A percentile compares a stretch with the other conserved stretches of the same genome.
phyloP scores from a whole-genome alignment of 768 basidiomycete genomes.

The Phaffia australis region DNA sequence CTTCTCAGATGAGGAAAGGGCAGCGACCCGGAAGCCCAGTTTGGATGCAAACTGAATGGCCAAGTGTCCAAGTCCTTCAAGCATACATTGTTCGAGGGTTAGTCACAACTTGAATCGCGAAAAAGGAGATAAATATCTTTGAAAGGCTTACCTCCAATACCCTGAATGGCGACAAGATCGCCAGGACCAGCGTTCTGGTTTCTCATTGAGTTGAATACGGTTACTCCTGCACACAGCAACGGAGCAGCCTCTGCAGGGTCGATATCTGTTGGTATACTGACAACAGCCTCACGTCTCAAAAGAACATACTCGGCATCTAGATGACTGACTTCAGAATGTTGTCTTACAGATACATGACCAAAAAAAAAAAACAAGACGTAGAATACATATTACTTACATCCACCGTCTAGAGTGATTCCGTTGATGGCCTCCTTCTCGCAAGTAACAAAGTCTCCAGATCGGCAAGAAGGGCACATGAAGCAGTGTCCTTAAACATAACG shows the following conservation, averaged over 20 bases:
- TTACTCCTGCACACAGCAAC: slow-evolving; percentile 38
- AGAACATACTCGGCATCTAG: slow-evolving; percentile 26
- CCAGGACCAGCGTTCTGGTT: slow-evolving; percentile 36
- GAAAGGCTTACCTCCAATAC: slow-evolving; percentile 29
- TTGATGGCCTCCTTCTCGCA: slow-evolving; percentile 31
- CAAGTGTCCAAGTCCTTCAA: slow-evolving; percentile 38
- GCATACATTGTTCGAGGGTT: neutral
- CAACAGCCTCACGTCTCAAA: slow-evolving; percentile 20
- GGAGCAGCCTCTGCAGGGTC: slow-evolving; percentile 27
- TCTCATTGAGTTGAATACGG: slow-evolving; percentile 34
- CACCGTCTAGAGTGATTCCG: slow-evolving; percentile 24
- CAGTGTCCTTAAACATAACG: neutral
- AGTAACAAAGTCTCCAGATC: slow-evolving; percentile 24
- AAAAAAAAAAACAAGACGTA: neutral
- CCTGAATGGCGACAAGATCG: slow-evolving; percentile 41
- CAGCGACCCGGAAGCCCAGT: slow-evolving; percentile 40
- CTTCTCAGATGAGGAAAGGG: slow-evolving; percentile 34
- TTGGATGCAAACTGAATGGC: slow-evolving; percentile 37
- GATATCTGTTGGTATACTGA: slow-evolving; percentile 17
- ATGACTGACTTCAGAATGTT: neutral
- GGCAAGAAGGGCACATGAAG: slow-evolving; percentile 22
- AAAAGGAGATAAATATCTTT: neutral
- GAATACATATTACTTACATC: neutral
- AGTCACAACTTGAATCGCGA: too few relatives aligned
- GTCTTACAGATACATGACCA: neutral